Percentiles rank a stretch among this genome's conserved stretches.
Evolutionary conservation across 208 protist species (phyloP).

Genomic region (Wallacemonas rigidus): DNA sequence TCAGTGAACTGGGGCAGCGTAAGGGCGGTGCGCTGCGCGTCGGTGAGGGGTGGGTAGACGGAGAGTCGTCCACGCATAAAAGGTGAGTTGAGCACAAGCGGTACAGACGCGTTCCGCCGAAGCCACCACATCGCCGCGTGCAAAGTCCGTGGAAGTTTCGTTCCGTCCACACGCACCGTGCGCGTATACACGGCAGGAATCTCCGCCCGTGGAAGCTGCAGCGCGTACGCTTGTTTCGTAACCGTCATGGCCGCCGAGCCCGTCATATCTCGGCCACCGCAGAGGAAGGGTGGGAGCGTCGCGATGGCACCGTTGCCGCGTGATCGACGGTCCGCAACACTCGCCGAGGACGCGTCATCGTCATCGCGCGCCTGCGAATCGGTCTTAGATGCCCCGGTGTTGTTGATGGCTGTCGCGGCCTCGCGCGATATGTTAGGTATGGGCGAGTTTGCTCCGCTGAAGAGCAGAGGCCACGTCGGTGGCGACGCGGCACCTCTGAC

Average conservation of each 20-base stretch:
- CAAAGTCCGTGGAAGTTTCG: conserved; percentile 4
- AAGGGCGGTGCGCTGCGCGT: background rate
- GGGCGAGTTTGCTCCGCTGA: background rate
- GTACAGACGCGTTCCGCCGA: background rate
- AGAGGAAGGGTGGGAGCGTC: background rate
- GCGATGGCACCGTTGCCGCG: background rate
- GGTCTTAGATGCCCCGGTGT: background rate
- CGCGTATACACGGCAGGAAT: background rate
- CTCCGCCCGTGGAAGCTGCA: background rate
- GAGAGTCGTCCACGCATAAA: conserved; percentile 13
- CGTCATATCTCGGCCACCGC: conserved; percentile 2
- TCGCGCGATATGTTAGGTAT: too few relatives aligned
- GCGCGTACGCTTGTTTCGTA: conserved; percentile 4
- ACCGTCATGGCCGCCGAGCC: background rate
- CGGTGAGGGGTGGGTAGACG: background rate
- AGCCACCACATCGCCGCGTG: conserved; percentile 12
- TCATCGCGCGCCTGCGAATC: background rate
- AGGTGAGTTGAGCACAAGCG: conserved; percentile 1
- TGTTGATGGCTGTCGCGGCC: background rate
- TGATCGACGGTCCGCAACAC: background rate
- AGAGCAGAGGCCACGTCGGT: background rate
- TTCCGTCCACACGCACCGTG: conserved; percentile 10
- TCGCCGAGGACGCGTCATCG: background rate
- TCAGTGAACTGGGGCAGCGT: conserved; percentile 6
- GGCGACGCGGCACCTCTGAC: background rate